Percentiles rank a stretch among this genome's conserved stretches.
phyloP scores from a whole-genome alignment of 2,329 filamentous ascomycete genomes.

The Phialemonium atrogriseum region DNA sequence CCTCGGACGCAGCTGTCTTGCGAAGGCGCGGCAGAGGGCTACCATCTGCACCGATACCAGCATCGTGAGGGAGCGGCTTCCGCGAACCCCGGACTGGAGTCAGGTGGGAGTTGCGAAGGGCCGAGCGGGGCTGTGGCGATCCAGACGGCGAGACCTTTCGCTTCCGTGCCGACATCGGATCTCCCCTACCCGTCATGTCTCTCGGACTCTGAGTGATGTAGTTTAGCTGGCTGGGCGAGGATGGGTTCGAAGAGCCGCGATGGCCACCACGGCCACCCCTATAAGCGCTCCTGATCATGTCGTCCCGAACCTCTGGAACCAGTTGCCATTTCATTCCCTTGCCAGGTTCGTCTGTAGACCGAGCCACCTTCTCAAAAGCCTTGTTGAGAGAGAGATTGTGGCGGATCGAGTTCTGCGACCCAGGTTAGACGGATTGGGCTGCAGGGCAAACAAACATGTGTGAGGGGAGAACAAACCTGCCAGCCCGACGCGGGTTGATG shows the following conservation, averaged over 20 bases:
- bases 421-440: slow-evolving; percentile 17
- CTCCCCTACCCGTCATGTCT: slow-evolving; percentile 41
- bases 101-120: slow-evolving; percentile 41
- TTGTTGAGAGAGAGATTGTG: slow-evolving; percentile 96
- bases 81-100: slow-evolving; percentile 47
- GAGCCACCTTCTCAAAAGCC: slow-evolving; percentile 85
- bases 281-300: slow-evolving; percentile 70
- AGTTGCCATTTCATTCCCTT: slow-evolving; percentile 99
- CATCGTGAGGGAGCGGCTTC: slow-evolving; percentile 28
- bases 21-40: slow-evolving; percentile 54
- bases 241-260: slow-evolving; percentile 61
- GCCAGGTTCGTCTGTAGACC: slow-evolving; percentile 87
- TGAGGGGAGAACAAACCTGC: slow-evolving; percentile 56
- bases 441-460: too few relatives aligned
- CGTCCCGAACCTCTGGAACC: slow-evolving; percentile 71
- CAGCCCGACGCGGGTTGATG: slow-evolving; percentile 71
- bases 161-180: slow-evolving; percentile 45
- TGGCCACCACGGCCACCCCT: slow-evolving; percentile 55
- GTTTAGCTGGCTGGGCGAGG: slow-evolving; percentile 54
- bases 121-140: slow-evolving; percentile 47
- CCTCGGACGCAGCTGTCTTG: slow-evolving; percentile 36
- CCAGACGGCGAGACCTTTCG: slow-evolving; percentile 44
- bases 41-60: slow-evolving; percentile 41
- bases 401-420: slow-evolving; percentile 75
- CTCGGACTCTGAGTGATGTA: slow-evolving; percentile 52